These are phyloP conservation scores for Cyclospora cayetanensis DNA, from an alignment of 169 alveolate genomes.

Conservation along the genomic window DNA sequence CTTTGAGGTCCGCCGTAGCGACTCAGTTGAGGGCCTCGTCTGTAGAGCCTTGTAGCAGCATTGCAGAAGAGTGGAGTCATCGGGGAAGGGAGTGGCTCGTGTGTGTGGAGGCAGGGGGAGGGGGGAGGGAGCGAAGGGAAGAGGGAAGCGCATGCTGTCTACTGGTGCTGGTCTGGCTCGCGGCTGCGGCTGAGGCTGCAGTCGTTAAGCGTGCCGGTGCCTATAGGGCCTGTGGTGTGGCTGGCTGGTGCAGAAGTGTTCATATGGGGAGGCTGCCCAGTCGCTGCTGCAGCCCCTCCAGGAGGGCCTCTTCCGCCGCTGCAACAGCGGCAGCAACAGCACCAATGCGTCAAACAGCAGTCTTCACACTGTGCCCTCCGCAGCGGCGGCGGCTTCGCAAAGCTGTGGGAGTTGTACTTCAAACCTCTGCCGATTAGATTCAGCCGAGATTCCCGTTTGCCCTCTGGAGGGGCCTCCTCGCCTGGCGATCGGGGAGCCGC, in stretches of 20 bases:
- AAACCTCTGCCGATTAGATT: background rate
- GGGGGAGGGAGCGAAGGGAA: too few species aligned
- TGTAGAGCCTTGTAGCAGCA: too few species aligned
- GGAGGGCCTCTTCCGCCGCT: background rate
- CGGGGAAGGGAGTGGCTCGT: too few species aligned
- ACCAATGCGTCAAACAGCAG: too few species aligned
- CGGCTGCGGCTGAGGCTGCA: background rate
- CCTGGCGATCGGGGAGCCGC: too few species aligned
- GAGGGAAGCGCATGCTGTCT: too few species aligned
- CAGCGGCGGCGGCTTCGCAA: background rate
- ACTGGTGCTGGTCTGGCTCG: background rate
- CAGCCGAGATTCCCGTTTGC: background rate
- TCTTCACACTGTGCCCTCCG: too few species aligned
- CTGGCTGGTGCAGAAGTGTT: conserved; percentile 4
- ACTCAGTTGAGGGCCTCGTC: too few species aligned
- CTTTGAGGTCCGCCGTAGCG: too few species aligned
- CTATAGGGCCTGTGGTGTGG: background rate
- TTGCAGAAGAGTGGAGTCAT: too few species aligned
- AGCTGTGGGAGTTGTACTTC: background rate
- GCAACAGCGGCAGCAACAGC: conserved; percentile 19
- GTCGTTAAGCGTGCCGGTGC: background rate
- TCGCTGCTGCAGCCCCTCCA: background rate
- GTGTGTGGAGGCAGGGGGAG: too few species aligned
- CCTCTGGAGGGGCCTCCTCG: conserved; percentile 8
- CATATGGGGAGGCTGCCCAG: background rate